phyloP scores from a whole-genome alignment of 148 eudicot genomes.

The Oxyria digyna region DNA sequence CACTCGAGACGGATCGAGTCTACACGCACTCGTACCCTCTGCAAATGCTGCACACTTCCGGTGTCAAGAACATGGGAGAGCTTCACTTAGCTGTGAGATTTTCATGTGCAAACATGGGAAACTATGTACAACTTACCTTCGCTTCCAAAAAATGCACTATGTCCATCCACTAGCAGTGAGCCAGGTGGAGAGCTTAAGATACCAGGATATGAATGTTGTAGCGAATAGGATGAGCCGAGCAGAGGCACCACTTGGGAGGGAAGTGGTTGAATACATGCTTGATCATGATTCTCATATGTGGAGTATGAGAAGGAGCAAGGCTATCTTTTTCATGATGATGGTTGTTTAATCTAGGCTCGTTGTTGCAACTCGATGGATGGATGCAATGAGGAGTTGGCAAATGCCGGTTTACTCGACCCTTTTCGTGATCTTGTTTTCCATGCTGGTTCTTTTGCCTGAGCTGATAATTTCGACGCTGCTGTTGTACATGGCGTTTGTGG shows the following conservation, averaged over 20 bases:
- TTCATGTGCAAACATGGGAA: conserved; percentile 59
- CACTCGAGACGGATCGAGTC: conserved; percentile 68
- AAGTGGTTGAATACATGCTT: conserved; percentile 95
- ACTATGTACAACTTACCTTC: conserved; percentile 58
- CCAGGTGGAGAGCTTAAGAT: conserved; percentile 62
- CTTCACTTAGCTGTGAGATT: conserved; percentile 82
- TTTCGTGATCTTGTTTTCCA: conserved; percentile 20
- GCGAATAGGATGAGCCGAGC: conserved; percentile 51
- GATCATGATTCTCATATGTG: conserved; percentile 90
- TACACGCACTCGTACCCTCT: conserved; percentile 90
- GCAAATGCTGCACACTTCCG: conserved; percentile 64
- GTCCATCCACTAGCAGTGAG: conserved; percentile 61
- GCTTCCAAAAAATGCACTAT: conserved; percentile 85
- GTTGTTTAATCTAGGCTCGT: conserved; percentile 38
- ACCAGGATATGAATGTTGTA: conserved; percentile 72
- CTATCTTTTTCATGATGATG: conserved; percentile 69
- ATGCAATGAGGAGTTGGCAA: conserved; percentile 48
- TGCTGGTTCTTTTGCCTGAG: conserved; percentile 54
- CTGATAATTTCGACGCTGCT: conserved; percentile 44
- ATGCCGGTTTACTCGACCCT: conserved; percentile 49
- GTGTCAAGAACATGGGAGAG: conserved; percentile 96
- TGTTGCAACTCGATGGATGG: conserved; percentile 26
- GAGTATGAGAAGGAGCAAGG: conserved; percentile 97
- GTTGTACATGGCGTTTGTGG: conserved; percentile 29
- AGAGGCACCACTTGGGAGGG: conserved; percentile 77